Evolutionary conservation across 495 filamentous ascomycete genomes (phyloP).

Genomic region (Neurospora intermedia): DNA sequence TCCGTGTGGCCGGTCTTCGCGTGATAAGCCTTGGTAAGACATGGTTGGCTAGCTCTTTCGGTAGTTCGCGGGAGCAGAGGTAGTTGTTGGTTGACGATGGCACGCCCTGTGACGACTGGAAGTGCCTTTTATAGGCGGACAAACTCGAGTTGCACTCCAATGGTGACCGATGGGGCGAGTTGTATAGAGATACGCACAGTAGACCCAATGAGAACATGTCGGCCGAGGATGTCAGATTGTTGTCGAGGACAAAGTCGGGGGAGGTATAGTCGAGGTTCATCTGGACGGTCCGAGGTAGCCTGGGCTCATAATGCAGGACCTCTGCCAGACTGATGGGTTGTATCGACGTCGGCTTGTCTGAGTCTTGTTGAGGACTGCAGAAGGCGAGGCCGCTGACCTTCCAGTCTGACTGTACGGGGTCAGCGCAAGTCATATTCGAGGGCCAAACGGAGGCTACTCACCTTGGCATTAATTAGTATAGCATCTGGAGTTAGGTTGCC

Average conservation of each 20-base stretch:
- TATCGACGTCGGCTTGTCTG: constrained; percentile 56
- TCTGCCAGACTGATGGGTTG: constrained; percentile 71
- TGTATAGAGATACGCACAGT: constrained; percentile 81
- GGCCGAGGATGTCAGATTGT: constrained; percentile 62
- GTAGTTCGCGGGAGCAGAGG: constrained; percentile 65
- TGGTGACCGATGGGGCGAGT: constrained; percentile 80
- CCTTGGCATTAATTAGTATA: constrained; percentile 90
- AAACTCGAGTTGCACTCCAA: constrained; percentile 67
- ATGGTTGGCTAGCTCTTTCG: constrained; percentile 60
- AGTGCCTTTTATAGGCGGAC: constrained; percentile 70
- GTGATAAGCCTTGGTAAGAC: constrained; percentile 80
- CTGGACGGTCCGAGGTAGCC: constrained; percentile 73
- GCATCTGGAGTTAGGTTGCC: constrained; percentile 91
- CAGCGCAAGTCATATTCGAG: constrained; percentile 12
- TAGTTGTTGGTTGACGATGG: constrained; percentile 76
- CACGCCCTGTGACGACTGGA: constrained; percentile 62
- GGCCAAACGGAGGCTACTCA: constrained; percentile 18
- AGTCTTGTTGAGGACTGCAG: constrained; percentile 62
- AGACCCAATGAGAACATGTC: constrained; percentile 93
- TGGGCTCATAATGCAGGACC: constrained; percentile 73
- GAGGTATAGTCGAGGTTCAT: constrained; percentile 87
- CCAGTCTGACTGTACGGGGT: constrained; percentile 68
- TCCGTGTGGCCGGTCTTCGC: constrained; percentile 69
- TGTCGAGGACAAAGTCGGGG: constrained; percentile 86
- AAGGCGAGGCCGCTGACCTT: constrained; percentile 93